Evolutionary conservation across 768 basidiomycete species (phyloP), one percentile per base, ranked within the genome.

Genomic region (Phanerochaete sordida): DNA sequence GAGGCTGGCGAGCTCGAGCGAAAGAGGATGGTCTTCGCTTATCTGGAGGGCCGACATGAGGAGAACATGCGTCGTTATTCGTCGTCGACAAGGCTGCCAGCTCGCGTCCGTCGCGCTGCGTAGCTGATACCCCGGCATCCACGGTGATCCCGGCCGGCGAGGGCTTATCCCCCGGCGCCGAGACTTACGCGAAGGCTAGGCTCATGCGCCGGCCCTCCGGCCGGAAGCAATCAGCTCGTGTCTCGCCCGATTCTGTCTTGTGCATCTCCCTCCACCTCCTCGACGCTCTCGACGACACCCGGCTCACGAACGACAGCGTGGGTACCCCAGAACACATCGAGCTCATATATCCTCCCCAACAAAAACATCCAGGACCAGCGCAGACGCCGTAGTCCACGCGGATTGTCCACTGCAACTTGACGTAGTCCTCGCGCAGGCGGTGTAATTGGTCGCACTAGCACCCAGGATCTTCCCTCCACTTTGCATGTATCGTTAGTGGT

Each of bases 21-120:
- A 69, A 16, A 77, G 66, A 12, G 76, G 76, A 51, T 77, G 75
- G 55, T 75, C 75, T 61, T 74, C 71, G 64, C 65, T 63, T 35
- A 73, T 61, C 16, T 57, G 35, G 16, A 57, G 30, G 50, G 50
- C 54, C n/a, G 59, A 31, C 49, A 59, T 57, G 59, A 58, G 56
- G 33, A 56, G 28, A 43, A 35, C 37, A 55, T 37, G 37, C 37
- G 53, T 56, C 26, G 60, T n/a, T 35, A 60, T 45, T 51, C 28
- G 30, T 53, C 48, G 12, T 35, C 33, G 33, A 35, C 33, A 13
- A 35, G 13, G 24, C 48, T 49, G 48, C 24, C 48, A 49, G 48
- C 48, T 51, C 49, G 30, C 49, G 23, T 6, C 30, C 26, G 4
- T 53, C 27, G 33, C 39, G 39, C 39, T 19, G 19, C 39, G 39